Base-by-base conservation (phyloP, 2,329 filamentous ascomycete genomes). In the Phialophora tarda region DNA sequence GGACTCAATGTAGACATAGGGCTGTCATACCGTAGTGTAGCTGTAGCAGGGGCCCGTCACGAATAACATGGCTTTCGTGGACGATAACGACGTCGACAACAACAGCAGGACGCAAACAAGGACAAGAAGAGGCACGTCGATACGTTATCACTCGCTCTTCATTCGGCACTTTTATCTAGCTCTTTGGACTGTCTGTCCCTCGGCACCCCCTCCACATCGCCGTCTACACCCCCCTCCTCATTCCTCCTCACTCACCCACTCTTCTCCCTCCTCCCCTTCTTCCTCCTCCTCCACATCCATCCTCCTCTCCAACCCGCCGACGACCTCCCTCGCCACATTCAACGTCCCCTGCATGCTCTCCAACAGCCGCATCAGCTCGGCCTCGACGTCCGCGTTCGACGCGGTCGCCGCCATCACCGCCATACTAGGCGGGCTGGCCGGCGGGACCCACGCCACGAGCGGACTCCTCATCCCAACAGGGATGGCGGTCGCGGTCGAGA, bases 361-460 rank as follows among this genome's bases (percentile, higher is more conserved):
- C 7, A 82, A 71, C 57, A 82, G 67, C 26, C 80, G 72, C 66
- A 79, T 77, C 62, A 82, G 69, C 67, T 82, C 80, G 3, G 72
- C 74, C 5, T 75, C 72, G 14, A 82, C 73, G 8, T 74, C 72
- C 2, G 74, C 70, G 51, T 79, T 77, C 28, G 76, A 75, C 3
- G 77, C 78, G 5, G 75, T 76, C 28, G 77, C 76, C 62, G 74
- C 76, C 65, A 82, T 68, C 34, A 76, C 78, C 59, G 78, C 76
- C 4, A 75, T 71, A 55, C 74, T 77, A 0, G 80, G 80, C 23
- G 80, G 77, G 23, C 74, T 66, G 21, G 79, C 72, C 14, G 75
- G 69, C 0, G 80, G 79, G 65, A 82, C 81, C 26, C 50, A 61
- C 30, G 74, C 70, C 60, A 79, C 73, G 1, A 65, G n/a, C n/a